Conservation (phyloP, 2,329 filamentous ascomycete species). For the Diplodia intermedia region DNA sequence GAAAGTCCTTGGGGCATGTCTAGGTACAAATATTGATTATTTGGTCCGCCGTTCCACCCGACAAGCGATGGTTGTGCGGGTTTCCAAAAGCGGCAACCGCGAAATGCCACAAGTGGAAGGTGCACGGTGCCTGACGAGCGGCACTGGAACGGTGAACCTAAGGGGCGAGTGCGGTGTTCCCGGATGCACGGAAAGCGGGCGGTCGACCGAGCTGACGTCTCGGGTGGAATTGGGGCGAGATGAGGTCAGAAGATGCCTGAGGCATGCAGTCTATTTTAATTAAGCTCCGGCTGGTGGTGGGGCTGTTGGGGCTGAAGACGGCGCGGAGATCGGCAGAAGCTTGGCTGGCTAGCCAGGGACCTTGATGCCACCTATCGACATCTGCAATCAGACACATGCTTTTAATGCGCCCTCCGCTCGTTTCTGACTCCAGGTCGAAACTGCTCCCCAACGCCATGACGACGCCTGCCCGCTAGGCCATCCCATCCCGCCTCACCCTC, state of each 20-base stretch:
- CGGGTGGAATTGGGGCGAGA: not conserved
- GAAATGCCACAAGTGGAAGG: not conserved
- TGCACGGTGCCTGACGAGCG: not conserved
- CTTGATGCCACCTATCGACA: slow-evolving; percentile 17
- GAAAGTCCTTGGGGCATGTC: not conserved
- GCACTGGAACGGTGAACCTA: too few species aligned
- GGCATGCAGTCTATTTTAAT: slow-evolving; percentile 26
- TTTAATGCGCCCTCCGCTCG: slow-evolving; percentile 18
- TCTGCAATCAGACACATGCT: slow-evolving; percentile 3
- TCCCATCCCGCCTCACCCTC: not conserved
- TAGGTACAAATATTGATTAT: not conserved
- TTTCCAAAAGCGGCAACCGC: not conserved
- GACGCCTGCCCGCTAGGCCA: slow-evolving; percentile 23
- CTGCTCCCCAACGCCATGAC: slow-evolving; percentile 13
- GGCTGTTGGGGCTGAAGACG: slow-evolving; percentile 25
- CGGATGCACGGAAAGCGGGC: too few species aligned
- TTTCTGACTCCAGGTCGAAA: slow-evolving; percentile 6
- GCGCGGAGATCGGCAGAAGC: slow-evolving; percentile 19
- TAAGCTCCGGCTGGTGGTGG: slow-evolving; percentile 14
- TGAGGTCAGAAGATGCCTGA: slow-evolving; percentile 16
- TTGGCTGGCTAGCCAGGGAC: slow-evolving; percentile 4
- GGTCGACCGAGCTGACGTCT: not conserved
- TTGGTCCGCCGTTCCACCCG: not conserved
- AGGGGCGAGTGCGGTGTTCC: not conserved
- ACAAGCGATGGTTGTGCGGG: not conserved